Conservation (phyloP, 2,329 filamentous ascomycete species). For the Chlorencoelia australis region DNA sequence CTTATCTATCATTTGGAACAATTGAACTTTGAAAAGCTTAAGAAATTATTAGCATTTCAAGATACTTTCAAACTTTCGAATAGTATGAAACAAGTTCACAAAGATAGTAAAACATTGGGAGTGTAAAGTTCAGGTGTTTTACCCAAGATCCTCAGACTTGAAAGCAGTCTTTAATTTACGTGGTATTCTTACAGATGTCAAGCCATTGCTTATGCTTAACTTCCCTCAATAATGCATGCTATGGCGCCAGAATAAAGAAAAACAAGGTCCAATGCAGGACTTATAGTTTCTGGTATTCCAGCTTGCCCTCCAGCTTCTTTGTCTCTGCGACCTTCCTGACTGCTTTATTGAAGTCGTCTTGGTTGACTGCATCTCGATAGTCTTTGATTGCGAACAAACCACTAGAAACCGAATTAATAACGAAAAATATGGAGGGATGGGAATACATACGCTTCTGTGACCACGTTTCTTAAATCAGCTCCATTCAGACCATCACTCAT, state of each 20-base stretch:
- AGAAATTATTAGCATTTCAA: too few relatives aligned
- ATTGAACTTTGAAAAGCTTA: too few relatives aligned
- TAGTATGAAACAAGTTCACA: too few relatives aligned
- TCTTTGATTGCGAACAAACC: constrained; percentile 98
- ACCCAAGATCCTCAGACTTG: not conserved
- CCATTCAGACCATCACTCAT: constrained; percentile 99
- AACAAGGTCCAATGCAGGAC: constrained; percentile 8
- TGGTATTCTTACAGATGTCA: constrained; percentile 26
- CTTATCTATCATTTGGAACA: too few relatives aligned
- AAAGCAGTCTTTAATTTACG: constrained; percentile 9
- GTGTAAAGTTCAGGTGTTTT: too few relatives aligned
- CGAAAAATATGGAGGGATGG: not conserved
- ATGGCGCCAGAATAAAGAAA: constrained; percentile 19
- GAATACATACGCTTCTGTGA: constrained; percentile 84
- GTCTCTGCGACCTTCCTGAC: constrained; percentile 94
- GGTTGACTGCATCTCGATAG: constrained; percentile 89
- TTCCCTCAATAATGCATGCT: constrained; percentile 13
- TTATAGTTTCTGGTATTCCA: constrained; percentile 94
- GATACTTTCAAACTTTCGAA: too few relatives aligned
- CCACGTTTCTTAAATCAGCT: constrained; percentile 92
- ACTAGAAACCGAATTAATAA: constrained; percentile 34
- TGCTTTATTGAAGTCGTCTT: constrained; percentile 99
- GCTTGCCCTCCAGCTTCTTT: constrained; percentile 97
- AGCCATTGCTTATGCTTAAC: constrained; percentile 17
- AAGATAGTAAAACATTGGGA: too few relatives aligned